Base-by-base conservation (phyloP, 1,284 basidiomycete genomes). In the Cryptococcus deneoformans region DNA sequence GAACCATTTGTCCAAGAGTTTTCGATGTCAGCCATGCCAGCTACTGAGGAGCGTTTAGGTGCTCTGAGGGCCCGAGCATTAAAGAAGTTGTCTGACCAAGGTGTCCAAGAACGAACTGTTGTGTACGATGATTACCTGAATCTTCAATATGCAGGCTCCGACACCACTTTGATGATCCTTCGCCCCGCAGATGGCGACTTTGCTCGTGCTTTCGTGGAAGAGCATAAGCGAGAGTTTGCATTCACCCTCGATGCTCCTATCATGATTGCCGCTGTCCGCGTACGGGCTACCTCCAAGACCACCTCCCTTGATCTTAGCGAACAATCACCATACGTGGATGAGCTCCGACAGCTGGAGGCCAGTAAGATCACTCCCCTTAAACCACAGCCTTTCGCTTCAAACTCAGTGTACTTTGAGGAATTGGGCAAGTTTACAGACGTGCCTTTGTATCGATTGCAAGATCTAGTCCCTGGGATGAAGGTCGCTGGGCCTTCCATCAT, bases 51-150 rank as follows among this genome's bases (percentile, higher is more conserved):
- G 37, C 65, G 70, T n/a, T 62, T 70, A 40, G 58, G 50, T 0
- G 55, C 52, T 0, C 59, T 73, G 11, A 66, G 69, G n/a, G 12
- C 53, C 7, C 53, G 84, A 16, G 90, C 92, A 1, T 79, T 78
- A 46, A 73, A 75, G 2, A 89, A 91, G 66, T 81, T 97, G 16
- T 71, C 79, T 56, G 81, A 80, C 24, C 92, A 97, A 76, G 94
- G 94, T 1, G 96, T 96, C 75, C 82, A 85, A 60, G 82, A 80
- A 8, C 81, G 84, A 2, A 83, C 86, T n/a, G 84, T 96, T 48
- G 79, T 81, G 48, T 78, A 87, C 4, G 92, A 96, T 72, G 83
- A 54, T 14, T 74, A 71, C 59, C 60, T 73, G 46, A 74, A 72
- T 64, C 65, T 68, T 46, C 60, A 70, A 40, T 76, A 73, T 59